phyloP scores from a whole-genome alignment of 306 rosid genomes.

The Dryas drummondii region DNA sequence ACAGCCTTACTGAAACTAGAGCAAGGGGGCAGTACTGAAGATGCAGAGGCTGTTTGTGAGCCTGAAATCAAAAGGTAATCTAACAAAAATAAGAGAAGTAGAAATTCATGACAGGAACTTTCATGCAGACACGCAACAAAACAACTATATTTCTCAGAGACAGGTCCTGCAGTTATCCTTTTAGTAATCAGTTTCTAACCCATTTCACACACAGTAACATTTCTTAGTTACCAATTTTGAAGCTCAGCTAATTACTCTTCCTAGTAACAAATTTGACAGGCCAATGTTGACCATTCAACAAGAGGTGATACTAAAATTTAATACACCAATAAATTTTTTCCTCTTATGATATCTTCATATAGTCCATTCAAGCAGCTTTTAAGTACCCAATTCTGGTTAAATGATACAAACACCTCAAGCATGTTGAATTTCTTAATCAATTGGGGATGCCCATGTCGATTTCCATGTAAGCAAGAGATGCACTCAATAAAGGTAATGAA shows the following conservation, averaged over 20 bases:
- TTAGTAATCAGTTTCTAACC: background rate
- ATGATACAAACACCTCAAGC: background rate
- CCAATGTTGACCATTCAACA: background rate
- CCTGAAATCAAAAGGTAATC: conserved; percentile 19
- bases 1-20: conserved; percentile 49
- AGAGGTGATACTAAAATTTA: background rate
- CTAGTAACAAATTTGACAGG: background rate
- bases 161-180: background rate
- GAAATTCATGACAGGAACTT: background rate
- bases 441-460: background rate
- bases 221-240: background rate
- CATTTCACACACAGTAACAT: background rate
- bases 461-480: background rate
- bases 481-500: background rate
- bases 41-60: conserved; percentile 66
- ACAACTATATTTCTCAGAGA: background rate
- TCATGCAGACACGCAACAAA: background rate
- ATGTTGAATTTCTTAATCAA: no score
- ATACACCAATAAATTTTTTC: background rate
- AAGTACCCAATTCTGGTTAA: background rate
- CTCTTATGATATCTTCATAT: background rate
- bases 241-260: background rate
- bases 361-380: background rate
- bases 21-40: conserved; percentile 55
- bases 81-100: background rate